Evolutionary conservation across 768 basidiomycete genomes (phyloP), one percentile per base, ranked within the genome.

Genomic region (Leccinum ochraceum): DNA sequence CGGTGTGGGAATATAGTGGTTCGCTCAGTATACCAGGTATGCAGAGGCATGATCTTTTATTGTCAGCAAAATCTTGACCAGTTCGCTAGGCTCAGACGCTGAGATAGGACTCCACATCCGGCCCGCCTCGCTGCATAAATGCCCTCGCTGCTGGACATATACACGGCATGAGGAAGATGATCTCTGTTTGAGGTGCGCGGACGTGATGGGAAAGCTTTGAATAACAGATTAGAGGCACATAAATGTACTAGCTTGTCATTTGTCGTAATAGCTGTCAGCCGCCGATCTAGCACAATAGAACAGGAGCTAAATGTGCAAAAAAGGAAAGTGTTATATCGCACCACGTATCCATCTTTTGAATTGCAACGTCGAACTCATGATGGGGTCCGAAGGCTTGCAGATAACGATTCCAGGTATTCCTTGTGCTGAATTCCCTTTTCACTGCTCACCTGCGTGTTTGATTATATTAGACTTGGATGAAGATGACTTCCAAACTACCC

Each of bases 121-220:
- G 17, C 88, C 91, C 16, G 84, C 92, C 11, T 75, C 73, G 4
- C 61, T 74, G 55, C 68, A 77, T 22, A 95, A 96, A 72, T 98
- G 96, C 71, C 92, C 94, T 24, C 83, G 95, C 16, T 98, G 96
- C 73, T 97, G 95, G 94, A 88, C 85, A 6, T 89, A 81, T 70
- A 87, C 86, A 2, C 80, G 88, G 14, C 65, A 71, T 11, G 70
- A 77, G 44, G 72, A 78, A 13, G 80, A 86, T 17, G 69, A 71
- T 10, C 72, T 95, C 11, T 96, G 95, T 74, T 60, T 60, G 20
- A 81, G 95, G 65, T 97, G 95, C 62, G 64, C 65, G 32, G 63
- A 65, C 16, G 71, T 70, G 32, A 44, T 72, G 34, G 42, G 36
- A 49, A 63, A 30, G 46, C 42, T 56, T 54, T 63, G 42, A 50